These are phyloP conservation scores for Xanthoceras sorbifolium DNA, from an alignment of 345 rosid genomes.

Conservation along the genomic window DNA sequence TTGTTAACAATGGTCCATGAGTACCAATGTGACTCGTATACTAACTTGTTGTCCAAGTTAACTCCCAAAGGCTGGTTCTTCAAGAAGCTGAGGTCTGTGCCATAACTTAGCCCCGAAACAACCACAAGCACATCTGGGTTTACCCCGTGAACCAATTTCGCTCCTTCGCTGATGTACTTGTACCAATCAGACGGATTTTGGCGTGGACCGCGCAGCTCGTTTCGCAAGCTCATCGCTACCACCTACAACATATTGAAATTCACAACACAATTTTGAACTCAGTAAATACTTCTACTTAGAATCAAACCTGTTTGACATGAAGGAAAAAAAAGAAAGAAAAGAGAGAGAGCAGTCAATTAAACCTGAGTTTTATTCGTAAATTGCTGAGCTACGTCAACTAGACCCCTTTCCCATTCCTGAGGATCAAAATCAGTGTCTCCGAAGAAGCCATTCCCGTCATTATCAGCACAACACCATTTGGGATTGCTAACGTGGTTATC, in stretches of 20 bases:
- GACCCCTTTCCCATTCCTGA: constrained; percentile 39
- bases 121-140: constrained; percentile 46
- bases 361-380: constrained; percentile 27
- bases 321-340: no score
- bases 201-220: constrained; percentile 49
- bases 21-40: constrained; percentile 49
- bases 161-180: constrained; percentile 32
- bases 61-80: constrained; percentile 25
- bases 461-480: constrained; percentile 45
- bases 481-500: constrained; percentile 56
- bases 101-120: constrained; percentile 47
- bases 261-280: not conserved
- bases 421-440: constrained; percentile 46
- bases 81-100: constrained; percentile 36
- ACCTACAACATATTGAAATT: constrained; percentile 15
- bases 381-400: constrained; percentile 29
- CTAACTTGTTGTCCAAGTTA: constrained; percentile 32
- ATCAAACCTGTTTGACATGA: not conserved
- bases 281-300: no score
- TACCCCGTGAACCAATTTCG: constrained; percentile 40
- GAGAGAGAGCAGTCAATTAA: not conserved
- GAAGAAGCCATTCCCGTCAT: constrained; percentile 53
- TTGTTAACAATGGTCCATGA: constrained; percentile 33
- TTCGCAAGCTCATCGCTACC: constrained; percentile 44
- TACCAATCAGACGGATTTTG: constrained; percentile 48